These are phyloP conservation scores for Streptanthus diversifolius DNA, from an alignment of 345 rosid species.

Conservation along the genomic window DNA sequence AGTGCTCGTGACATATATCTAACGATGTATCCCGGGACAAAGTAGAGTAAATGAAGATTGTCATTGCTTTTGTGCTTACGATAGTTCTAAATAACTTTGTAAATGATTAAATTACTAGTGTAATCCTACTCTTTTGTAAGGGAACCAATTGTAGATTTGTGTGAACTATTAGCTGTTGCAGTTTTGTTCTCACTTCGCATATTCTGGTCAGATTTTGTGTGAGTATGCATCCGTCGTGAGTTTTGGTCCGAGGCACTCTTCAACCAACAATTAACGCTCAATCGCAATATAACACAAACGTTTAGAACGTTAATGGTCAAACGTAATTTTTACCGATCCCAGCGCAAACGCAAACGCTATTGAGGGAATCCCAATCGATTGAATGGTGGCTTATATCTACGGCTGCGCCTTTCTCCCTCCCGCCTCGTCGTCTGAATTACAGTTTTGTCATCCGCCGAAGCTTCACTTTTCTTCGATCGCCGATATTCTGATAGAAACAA, in stretches of 20 bases:
- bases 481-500: not conserved
- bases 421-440: conserved; percentile 7
- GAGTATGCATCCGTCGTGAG: not conserved
- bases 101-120: conserved; percentile 5
- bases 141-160: conserved; percentile 19
- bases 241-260: not conserved
- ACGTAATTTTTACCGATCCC: not conserved
- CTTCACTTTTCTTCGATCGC: not conserved
- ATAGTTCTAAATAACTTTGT: conserved; percentile 13
- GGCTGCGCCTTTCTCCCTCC: not conserved
- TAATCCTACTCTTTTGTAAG: not conserved
- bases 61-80: conserved; percentile 1
- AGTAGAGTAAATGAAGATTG: conserved; percentile 7
- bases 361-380: conserved; percentile 3
- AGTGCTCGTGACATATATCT: conserved; percentile 26
- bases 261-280: not conserved
- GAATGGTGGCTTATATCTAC: not conserved
- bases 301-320: not conserved
- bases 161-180: not conserved
- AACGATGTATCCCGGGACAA: not conserved
- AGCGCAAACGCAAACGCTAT: conserved; percentile 4
- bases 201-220: not conserved
- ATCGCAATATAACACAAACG: not conserved
- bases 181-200: not conserved
- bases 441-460: not conserved